Percentiles rank a stretch among this genome's conserved stretches.
Evolutionary conservation across 805 yeast species (phyloP).

Genomic region (Hanseniaspora meyeri): DNA sequence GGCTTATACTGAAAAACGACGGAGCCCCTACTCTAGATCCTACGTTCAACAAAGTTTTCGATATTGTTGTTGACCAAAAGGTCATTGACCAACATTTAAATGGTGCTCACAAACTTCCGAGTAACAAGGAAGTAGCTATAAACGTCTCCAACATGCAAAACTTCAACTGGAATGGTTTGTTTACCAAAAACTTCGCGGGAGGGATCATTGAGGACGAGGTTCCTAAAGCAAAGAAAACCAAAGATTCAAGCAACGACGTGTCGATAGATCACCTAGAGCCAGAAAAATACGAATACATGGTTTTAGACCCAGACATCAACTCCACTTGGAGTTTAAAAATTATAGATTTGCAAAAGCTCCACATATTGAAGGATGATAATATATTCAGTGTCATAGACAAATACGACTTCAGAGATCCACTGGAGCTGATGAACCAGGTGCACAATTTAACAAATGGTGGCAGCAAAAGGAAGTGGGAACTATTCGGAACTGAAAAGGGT

Average conservation of each 20-base stretch:
- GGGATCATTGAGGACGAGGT: background rate
- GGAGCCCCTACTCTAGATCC: slow-evolving; percentile 2
- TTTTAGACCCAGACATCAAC: slow-evolving; percentile 2
- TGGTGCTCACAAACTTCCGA: background rate
- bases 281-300: slow-evolving; percentile 12
- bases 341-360: slow-evolving; percentile 1
- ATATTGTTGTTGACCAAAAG: background rate
- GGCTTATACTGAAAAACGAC: slow-evolving; percentile 10
- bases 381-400: slow-evolving; percentile 7
- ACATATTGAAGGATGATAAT: background rate
- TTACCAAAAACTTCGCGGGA: background rate
- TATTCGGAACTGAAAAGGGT: slow-evolving; percentile 1
- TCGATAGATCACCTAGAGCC: slow-evolving; percentile 2
- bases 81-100: background rate
- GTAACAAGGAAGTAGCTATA: background rate
- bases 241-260: background rate
- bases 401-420: slow-evolving; percentile 9
- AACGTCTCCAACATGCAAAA: background rate
- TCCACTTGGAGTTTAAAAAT: slow-evolving; percentile 7
- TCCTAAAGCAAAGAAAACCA: background rate
- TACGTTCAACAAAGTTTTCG: slow-evolving; percentile 1
- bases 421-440: slow-evolving; percentile 3
- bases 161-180: slow-evolving; percentile 4
- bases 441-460: background rate
- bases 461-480: background rate